Evolutionary conservation across 148 eudicot species (phyloP), one percentile per base, ranked within the genome.

Genomic region (Camellia granthamiana): DNA sequence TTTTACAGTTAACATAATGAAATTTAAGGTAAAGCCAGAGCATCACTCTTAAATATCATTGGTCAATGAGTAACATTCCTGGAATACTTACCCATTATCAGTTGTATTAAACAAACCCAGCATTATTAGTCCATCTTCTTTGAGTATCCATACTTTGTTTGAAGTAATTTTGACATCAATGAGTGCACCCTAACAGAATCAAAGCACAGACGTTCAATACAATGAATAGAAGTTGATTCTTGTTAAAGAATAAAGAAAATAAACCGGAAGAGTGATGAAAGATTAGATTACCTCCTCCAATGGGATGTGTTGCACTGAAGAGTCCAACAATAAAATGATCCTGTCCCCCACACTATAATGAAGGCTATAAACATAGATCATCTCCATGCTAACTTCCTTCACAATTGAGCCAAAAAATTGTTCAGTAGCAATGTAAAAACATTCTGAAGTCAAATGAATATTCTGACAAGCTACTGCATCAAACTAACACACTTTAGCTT

Each of bases 141-240:
- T 92, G 23, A 96, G 88, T 79, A 93, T 76, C 97, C 97, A 96
- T 76, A 96, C 83, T 78, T 91, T 93, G 79, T 81, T 78, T 75
- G 90, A 87, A 68, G 93, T 80, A 75, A 96, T 88, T 82, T 87
- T 91, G 52, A 96, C 91, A 88, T 91, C 98, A 80, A 91, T 78
- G 54, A 84, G 83, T 76, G 81, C 87, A 69, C 85, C 94, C 98
- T 91, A 71, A 78, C 69, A 84, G 54, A 73, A 75, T 74, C 55
- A 51, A 63, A 56, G 44, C 59, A 13, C 65, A 63, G 59, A 43
- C 8, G 59, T 62, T 11, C 42, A 52, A 38, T 23, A 74, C 59
- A 76, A 59, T 30, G 4, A 74, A 56, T 3, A 38, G 18, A 44
- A 47, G 49, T 55, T 62, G 19, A 44, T 23, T 49, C 59, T 49